Evolutionary conservation across 352 stramenopile species (phyloP).

Genomic region (Phytopythium vexans): DNA sequence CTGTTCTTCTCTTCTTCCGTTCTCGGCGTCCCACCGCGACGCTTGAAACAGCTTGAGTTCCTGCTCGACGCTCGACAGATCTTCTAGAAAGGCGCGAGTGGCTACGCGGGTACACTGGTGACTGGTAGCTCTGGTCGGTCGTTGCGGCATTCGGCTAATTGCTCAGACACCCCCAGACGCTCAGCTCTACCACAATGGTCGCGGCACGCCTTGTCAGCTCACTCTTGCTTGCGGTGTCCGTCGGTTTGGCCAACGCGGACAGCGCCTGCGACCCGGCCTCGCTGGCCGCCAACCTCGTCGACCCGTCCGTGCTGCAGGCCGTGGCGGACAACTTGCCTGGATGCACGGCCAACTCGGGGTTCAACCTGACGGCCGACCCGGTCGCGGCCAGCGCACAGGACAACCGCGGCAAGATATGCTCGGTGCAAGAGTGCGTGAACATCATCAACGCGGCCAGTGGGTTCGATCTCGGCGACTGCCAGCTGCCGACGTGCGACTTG

Average conservation of each 20-base stretch:
- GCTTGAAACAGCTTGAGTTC: too few species aligned
- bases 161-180: too few species aligned
- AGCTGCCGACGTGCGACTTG: slow-evolving; percentile 2
- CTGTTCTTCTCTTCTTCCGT: too few species aligned
- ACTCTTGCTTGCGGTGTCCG: neutral
- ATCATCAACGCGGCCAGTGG: slow-evolving; percentile 6
- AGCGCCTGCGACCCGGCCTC: slow-evolving; percentile 3
- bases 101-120: too few species aligned
- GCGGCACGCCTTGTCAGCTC: neutral
- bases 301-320: neutral
- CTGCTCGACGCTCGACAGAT: too few species aligned
- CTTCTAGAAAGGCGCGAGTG: too few species aligned
- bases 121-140: too few species aligned
- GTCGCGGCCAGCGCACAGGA: neutral
- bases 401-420: slow-evolving; percentile 4
- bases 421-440: neutral
- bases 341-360: slow-evolving; percentile 4
- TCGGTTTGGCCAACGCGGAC: neutral
- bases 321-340: slow-evolving; percentile 1
- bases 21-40: too few species aligned
- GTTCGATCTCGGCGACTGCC: slow-evolving; percentile 5
- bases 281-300: neutral
- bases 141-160: too few species aligned
- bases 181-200: neutral
- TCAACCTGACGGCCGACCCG: slow-evolving; percentile 6